These are phyloP conservation scores for Tranzscheliella williamsii DNA, from an alignment of 1,284 basidiomycete genomes.

Conservation along the genomic window DNA sequence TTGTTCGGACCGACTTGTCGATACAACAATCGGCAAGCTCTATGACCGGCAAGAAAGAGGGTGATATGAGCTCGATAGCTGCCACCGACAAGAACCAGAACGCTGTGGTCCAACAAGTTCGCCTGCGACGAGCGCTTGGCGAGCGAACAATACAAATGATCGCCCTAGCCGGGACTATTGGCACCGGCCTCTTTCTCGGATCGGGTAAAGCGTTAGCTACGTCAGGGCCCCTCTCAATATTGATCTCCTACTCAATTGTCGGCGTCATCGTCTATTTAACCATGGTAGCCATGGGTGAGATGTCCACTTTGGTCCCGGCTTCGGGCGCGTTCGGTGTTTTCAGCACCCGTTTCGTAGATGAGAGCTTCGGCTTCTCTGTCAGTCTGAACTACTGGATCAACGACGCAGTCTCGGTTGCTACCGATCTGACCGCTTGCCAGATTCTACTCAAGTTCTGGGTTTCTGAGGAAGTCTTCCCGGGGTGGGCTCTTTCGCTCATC, in stretches of 20 bases:
- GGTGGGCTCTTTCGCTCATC: conserved; percentile 47
- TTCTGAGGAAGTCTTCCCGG: conserved; percentile 15
- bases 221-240: conserved; percentile 64
- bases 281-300: conserved; percentile 59
- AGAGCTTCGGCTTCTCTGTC: conserved; percentile 25
- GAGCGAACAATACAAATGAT: conserved; percentile 62
- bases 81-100: no score
- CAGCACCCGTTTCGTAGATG: conserved; percentile 47
- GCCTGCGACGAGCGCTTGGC: conserved; percentile 42
- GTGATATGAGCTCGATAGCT: background rate
- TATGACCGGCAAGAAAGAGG: no score
- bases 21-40: no score
- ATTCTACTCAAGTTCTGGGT: conserved; percentile 37
- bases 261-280: conserved; percentile 60
- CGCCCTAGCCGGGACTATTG: conserved; percentile 66
- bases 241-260: conserved; percentile 56
- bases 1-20: no score
- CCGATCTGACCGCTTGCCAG: conserved; percentile 66
- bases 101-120: conserved; percentile 18
- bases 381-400: conserved; percentile 42
- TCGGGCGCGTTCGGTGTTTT: conserved; percentile 53
- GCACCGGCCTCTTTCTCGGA: conserved; percentile 65
- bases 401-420: conserved; percentile 45
- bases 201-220: conserved; percentile 63
- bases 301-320: conserved; percentile 45